These are phyloP conservation scores for Arabidopsis arenosa DNA, from an alignment of 345 rosid genomes.

Conservation along the genomic window DNA sequence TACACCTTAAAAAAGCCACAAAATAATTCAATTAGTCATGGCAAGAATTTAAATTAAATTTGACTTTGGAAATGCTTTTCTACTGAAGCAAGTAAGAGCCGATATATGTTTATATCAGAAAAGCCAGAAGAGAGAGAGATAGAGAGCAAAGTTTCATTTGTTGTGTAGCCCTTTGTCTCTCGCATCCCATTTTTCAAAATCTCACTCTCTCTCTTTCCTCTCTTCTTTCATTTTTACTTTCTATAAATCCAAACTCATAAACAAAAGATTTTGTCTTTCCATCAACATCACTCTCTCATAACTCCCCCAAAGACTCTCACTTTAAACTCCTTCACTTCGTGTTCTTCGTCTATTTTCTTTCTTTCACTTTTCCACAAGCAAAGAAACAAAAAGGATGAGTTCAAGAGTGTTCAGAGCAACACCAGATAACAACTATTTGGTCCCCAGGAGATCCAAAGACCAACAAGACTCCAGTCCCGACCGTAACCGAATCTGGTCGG, in stretches of 20 bases:
- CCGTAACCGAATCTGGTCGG: slow-evolving; percentile 64
- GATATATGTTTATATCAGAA: slow-evolving; percentile 28
- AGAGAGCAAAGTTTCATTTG: slow-evolving; percentile 48
- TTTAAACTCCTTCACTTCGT: background rate
- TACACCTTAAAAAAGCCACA: background rate
- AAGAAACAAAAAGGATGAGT: slow-evolving; percentile 48
- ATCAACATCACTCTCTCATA: slow-evolving; percentile 33
- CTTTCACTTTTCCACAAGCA: slow-evolving; percentile 12
- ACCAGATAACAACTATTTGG: slow-evolving; percentile 40
- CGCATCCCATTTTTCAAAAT: slow-evolving; percentile 41
- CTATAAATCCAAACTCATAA: slow-evolving; percentile 40
- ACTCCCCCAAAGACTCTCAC: slow-evolving; percentile 12
- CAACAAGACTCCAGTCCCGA: slow-evolving; percentile 65
- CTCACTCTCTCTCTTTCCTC: slow-evolving; percentile 15
- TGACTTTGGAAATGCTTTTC: slow-evolving; percentile 37
- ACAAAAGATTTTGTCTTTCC: slow-evolving; percentile 45
- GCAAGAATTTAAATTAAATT: slow-evolving; percentile 23
- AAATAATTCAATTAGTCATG: slow-evolving; percentile 31
- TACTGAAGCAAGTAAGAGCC: slow-evolving; percentile 32
- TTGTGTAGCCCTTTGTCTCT: slow-evolving; percentile 30
- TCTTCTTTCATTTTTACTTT: slow-evolving; percentile 3
- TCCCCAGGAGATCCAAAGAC: slow-evolving; percentile 56
- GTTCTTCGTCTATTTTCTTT: slow-evolving; percentile 31
- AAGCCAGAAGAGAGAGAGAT: slow-evolving; percentile 26
- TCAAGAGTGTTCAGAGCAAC: slow-evolving; percentile 57